Evolutionary conservation across 257 asterid genomes (phyloP).

Genomic region (Galeopsis tetrahit): DNA sequence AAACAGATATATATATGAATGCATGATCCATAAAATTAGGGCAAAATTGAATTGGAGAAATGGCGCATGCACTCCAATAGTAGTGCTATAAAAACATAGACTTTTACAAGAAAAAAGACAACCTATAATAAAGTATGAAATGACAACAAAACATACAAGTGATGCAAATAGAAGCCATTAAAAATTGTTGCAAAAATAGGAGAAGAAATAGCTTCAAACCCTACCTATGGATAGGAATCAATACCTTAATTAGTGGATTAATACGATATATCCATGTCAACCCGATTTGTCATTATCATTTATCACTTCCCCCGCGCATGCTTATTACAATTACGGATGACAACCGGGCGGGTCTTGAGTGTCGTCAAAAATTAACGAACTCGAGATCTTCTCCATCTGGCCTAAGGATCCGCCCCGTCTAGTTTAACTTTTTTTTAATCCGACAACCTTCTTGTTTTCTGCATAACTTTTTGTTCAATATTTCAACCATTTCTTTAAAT

Average conservation of each 20-base stretch:
- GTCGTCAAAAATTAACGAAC: too few relatives aligned
- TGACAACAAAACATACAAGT: conserved; percentile 23
- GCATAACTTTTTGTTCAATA: too few relatives aligned
- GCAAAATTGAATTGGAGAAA: background rate
- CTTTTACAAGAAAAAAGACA: background rate
- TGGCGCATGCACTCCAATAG: conserved; percentile 32
- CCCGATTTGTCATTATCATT: conserved; percentile 33
- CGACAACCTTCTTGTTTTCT: too few relatives aligned
- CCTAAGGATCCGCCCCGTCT: too few relatives aligned
- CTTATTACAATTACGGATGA: background rate
- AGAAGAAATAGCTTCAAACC: background rate
- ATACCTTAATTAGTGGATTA: conserved; percentile 38
- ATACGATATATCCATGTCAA: conserved; percentile 20
- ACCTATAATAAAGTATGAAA: conserved; percentile 31
- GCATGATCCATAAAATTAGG: too few relatives aligned
- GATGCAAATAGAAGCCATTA: conserved; percentile 22
- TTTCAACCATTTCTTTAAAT: too few relatives aligned
- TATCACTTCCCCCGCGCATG: conserved; percentile 26
- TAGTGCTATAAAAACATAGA: background rate
- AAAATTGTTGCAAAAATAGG: conserved; percentile 28
- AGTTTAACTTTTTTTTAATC: too few relatives aligned
- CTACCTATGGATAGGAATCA: conserved; percentile 28
- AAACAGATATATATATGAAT: too few relatives aligned
- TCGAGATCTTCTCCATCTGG: too few relatives aligned
- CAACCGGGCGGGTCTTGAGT: too few relatives aligned